A percentile compares a stretch with the other conserved stretches of the same genome.
phyloP scores from a whole-genome alignment of 2,329 filamentous ascomycete genomes.

The Diaporthe velutina region DNA sequence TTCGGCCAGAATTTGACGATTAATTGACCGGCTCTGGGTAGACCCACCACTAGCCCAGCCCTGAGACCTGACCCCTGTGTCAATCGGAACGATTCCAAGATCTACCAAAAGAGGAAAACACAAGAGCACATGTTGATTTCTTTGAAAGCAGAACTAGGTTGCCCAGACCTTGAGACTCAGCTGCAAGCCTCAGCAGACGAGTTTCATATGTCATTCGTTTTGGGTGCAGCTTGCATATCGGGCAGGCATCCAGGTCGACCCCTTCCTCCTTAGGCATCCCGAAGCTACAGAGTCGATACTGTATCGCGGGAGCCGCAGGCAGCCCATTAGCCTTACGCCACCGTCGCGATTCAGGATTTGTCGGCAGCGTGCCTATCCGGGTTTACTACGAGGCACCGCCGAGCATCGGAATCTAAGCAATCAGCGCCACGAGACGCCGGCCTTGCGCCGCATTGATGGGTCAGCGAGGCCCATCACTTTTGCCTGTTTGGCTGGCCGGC shows the following conservation, averaged over 20 bases:
- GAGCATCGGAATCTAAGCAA: slow-evolving; percentile 25
- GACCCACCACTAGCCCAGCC: slow-evolving; percentile 13
- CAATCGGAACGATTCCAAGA: slow-evolving; percentile 30
- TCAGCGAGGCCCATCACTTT: neutral
- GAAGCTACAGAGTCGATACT: neutral
- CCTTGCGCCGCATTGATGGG: slow-evolving; percentile 23
- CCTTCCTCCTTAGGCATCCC: neutral
- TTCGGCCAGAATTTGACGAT: slow-evolving; percentile 26
- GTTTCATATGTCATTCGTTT: slow-evolving; percentile 20
- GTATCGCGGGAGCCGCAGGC: neutral
- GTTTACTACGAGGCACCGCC: slow-evolving; percentile 15
- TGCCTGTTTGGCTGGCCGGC: slow-evolving; percentile 5
- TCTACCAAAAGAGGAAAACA: slow-evolving; percentile 12
- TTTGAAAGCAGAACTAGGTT: slow-evolving; percentile 1
- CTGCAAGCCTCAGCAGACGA: slow-evolving; percentile 21
- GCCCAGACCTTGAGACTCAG: neutral
- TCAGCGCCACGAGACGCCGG: slow-evolving; percentile 18
- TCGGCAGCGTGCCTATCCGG: slow-evolving; percentile 21
- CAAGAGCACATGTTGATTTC: neutral
- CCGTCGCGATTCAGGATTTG: slow-evolving; percentile 22
- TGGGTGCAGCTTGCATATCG: neutral
- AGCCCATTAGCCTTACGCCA: slow-evolving; percentile 7
- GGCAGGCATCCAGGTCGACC: neutral
- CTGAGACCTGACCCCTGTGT: slow-evolving; percentile 26
- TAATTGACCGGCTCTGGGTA: slow-evolving; percentile 24